These are phyloP conservation scores for Eucalyptus marginata DNA, from an alignment of 345 rosid species.

Conservation along the genomic window DNA sequence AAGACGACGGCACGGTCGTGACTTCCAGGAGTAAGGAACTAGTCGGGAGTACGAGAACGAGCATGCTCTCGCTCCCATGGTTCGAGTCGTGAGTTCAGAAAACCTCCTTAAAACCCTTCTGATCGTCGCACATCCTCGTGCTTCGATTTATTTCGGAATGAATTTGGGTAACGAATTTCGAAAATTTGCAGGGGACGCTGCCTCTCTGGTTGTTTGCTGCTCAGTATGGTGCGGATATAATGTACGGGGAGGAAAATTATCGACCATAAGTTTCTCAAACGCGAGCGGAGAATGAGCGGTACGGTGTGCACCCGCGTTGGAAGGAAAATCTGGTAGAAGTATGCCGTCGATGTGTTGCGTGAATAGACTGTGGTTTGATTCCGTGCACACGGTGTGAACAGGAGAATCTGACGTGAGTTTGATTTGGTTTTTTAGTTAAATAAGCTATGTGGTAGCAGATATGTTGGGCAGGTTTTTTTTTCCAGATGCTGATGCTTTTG, in stretches of 20 bases:
- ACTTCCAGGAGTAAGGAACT: background rate
- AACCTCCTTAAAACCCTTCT: background rate
- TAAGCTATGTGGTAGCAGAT: too few species aligned
- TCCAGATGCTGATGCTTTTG: background rate
- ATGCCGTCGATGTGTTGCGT: too few species aligned
- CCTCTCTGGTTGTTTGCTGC: too few species aligned
- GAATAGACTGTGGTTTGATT: too few species aligned
- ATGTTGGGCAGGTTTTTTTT: background rate
- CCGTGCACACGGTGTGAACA: too few species aligned
- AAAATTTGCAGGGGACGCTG: background rate
- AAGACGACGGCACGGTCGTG: background rate
- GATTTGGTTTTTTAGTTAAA: background rate
- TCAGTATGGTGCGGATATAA: conserved; percentile 23
- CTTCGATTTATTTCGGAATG: background rate
- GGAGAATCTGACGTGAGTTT: too few species aligned
- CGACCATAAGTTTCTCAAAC: conserved; percentile 12
- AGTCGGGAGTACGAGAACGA: conserved; percentile 62
- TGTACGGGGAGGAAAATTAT: conserved; percentile 82
- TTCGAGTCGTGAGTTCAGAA: conserved; percentile 60
- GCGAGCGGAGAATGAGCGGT: conserved; percentile 57
- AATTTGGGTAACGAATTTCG: background rate
- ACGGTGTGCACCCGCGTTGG: background rate
- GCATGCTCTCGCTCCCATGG: conserved; percentile 94
- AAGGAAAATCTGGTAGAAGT: background rate
- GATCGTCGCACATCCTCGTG: background rate